A percentile compares a stretch with the other conserved stretches of the same genome.
phyloP scores from a whole-genome alignment of 2,329 filamentous ascomycete species.

The Paramyrothecium sp. region DNA sequence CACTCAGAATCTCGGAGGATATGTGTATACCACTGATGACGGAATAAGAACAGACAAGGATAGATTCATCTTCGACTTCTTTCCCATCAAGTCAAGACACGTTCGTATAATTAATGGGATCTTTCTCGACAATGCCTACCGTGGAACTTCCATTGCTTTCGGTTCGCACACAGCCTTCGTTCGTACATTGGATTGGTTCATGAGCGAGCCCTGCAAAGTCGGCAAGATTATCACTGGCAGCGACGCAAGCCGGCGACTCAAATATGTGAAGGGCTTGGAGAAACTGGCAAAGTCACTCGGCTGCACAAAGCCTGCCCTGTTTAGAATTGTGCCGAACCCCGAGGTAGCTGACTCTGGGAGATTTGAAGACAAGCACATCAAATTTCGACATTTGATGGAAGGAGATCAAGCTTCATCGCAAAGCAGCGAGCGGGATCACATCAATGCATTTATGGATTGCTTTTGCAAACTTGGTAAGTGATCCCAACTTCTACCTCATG shows the following conservation, averaged over 20 bases:
- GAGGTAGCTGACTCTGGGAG: not conserved
- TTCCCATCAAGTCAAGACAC: not conserved
- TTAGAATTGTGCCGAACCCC: not conserved
- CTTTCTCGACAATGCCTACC: not conserved
- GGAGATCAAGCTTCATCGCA: not conserved
- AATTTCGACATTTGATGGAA: not conserved
- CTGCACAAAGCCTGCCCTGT: not conserved
- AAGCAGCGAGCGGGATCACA: not conserved
- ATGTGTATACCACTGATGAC: not conserved
- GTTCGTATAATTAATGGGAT: not conserved
- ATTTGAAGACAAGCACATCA: not conserved
- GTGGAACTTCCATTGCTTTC: not conserved
- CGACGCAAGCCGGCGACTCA: not conserved
- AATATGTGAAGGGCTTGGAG: not conserved
- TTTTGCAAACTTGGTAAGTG: not conserved
- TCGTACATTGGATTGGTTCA: not conserved
- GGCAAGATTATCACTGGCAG: not conserved
- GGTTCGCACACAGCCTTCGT: not conserved
- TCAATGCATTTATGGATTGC: not conserved
- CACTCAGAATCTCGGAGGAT: not conserved
- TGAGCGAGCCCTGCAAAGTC: not conserved
- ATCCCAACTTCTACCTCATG: not conserved
- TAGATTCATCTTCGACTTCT: not conserved
- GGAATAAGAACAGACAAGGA: not conserved
- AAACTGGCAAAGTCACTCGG: not conserved